Evolutionary conservation across 2,329 filamentous ascomycete species (phyloP), one percentile per base, ranked within the genome.

Genomic region (Blumeria hordei): DNA sequence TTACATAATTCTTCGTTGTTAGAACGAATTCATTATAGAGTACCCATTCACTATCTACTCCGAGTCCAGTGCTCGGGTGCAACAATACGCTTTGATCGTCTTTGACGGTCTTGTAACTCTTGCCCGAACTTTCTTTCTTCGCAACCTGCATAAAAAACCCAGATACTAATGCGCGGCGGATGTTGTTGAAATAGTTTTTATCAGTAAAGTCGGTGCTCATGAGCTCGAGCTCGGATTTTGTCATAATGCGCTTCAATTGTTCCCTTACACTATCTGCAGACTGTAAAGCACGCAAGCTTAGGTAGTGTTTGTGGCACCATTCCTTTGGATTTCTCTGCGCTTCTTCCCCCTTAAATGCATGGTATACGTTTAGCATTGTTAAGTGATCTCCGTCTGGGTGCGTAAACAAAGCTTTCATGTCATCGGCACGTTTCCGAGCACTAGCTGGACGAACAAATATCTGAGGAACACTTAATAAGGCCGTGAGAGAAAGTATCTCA

Each of bases 141-240:
- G 92, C 93, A 21, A 96, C 86, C 68, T 98, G 92, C 92, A 98
- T 98, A 75, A 98, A 98, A 75, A 98, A 98, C 36, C 93, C 92
- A 0, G 88, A 78, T 11, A 95, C 83, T 12, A 98, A 76, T 8
- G 92, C 90, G 39, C 88, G 81, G 47, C 90, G 85, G 64, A 98
- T 98, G 68, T 98, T 98, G 67, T 80, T 87, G 70, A 96, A 98
- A 73, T 98, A 98, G 65, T 93, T 86, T 74, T 94, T 94, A 71
- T 96, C 82, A 63, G 88, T 83, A 65, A 94, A 96, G 0, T 84
- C 77, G 0, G 90, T 96, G 54, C 85, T 92, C 55, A 95, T 68
- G 53, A 98, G 78, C 58, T 94, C 85, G 9, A 98, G 71, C 57
- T 82, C 84, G 60, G 88, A 79, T 12, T 84, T 86, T 71, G 98